Percentiles rank a stretch among this genome's conserved stretches.
phyloP scores from a whole-genome alignment of 208 protist species.

The Kentomonas sorsogonicus region DNA sequence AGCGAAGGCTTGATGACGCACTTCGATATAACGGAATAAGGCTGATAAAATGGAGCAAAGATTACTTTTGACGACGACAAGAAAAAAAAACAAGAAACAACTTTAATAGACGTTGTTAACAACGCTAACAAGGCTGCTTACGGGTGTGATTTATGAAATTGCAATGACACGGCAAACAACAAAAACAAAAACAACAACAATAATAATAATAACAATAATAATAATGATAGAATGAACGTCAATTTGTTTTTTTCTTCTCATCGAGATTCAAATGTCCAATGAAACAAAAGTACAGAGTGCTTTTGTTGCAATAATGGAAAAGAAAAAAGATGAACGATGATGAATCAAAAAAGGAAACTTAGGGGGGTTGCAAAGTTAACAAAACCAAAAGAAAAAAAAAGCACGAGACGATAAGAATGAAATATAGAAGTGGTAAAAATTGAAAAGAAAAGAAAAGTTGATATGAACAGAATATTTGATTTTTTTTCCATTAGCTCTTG shows the following conservation, averaged over 20 bases:
- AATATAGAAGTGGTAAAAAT: conserved; percentile 3
- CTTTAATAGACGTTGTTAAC: no score
- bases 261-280: not conserved
- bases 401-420: not conserved
- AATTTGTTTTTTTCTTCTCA: not conserved
- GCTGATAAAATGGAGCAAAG: no score
- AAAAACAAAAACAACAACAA: conserved; percentile 2
- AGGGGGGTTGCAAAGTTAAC: not conserved
- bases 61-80: no score
- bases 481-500: no score
- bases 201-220: conserved; percentile 11
- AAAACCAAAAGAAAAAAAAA: conserved; percentile 11
- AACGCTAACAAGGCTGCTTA: no score
- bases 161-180: not conserved
- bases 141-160: no score
- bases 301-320: conserved; percentile 12
- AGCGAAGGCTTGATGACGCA: no score
- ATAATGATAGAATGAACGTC: not conserved
- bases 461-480: not conserved
- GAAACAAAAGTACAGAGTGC: not conserved
- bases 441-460: conserved; percentile 9
- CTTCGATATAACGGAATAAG: no score
- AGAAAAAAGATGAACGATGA: not conserved
- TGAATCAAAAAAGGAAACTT: not conserved
- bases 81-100: no score